Evolutionary conservation across 1,284 basidiomycete genomes (phyloP), one percentile per base, ranked within the genome.

Genomic region (Microbotryum lychnidis-dioicae): DNA sequence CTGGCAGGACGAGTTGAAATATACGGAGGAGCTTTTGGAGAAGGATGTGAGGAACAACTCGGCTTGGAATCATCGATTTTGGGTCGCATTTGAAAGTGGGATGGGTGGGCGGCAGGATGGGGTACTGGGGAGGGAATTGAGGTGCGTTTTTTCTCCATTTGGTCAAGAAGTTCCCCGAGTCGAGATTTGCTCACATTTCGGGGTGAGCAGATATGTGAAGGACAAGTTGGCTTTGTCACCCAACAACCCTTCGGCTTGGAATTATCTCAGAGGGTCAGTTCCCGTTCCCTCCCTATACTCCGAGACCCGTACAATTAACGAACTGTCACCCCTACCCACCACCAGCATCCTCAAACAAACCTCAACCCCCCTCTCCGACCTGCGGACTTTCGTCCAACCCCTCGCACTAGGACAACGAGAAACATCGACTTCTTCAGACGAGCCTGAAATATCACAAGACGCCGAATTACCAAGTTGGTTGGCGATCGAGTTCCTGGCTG

Each of bases 21-120:
- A 89, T 75, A 82, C 88, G 56, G 87, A 92, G 66, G 73, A 76
- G 59, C 82, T 97, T 79, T 75, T 97, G 29, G 78, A 79, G 7
- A 76, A 80, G 25, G 94, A 99, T 75, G 80, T 94, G 46, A 78
- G 93, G 70, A 99, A 98, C 75, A 99, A 99, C 73, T 93, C 89
- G 49, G 96, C 90, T 18, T 99, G 94, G 94, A 91, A 94, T 73
- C 96, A 97, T 79, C 84, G 94, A 27, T 97, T 91, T 80, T 97
- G 94, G 74, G 82, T 91, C 56, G 81, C 87, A n/a, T 91, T 90
- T 70, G 82, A 83, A 57, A 81, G 83, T 57, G 87, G 84, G 4
- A 78, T 77, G 80, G 69, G 73, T 77, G 61, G 62, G 56, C 82
- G 84, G 69, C 75, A 81, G 57, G 80, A 79, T 58, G 80, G 78